phyloP scores from a whole-genome alignment of 371 early-diverging fungal species.

The Batkoa obscura region DNA sequence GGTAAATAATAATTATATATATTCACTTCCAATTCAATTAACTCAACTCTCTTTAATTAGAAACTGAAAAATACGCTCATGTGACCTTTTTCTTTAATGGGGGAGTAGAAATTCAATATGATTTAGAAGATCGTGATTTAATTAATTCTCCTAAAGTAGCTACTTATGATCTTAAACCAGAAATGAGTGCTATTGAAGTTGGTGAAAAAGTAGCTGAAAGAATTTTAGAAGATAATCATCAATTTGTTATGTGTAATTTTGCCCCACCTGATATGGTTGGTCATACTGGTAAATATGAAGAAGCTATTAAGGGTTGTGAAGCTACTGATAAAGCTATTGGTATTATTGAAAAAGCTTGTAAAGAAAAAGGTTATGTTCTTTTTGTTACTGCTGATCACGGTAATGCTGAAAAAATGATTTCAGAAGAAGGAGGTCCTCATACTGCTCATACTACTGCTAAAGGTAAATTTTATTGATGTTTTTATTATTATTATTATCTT shows the following conservation, averaged over 20 bases:
- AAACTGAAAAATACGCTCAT: slow-evolving; percentile 99
- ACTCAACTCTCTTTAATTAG: slow-evolving; percentile 18
- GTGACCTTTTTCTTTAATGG: slow-evolving; percentile 99
- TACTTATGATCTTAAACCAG: slow-evolving; percentile 92
- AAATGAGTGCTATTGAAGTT: slow-evolving; percentile 84
- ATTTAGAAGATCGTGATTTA: slow-evolving; percentile 75
- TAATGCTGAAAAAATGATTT: slow-evolving; percentile 98
- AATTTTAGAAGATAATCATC: slow-evolving; percentile 54
- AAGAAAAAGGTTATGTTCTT: slow-evolving; percentile 70
- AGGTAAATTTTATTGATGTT: slow-evolving; percentile 8
- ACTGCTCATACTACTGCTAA: slow-evolving; percentile 89
- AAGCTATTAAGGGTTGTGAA: slow-evolving; percentile 81
- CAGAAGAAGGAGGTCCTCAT: slow-evolving; percentile 68
- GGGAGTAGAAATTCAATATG: slow-evolving; percentile 79
- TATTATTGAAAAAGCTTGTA: slow-evolving; percentile 80
- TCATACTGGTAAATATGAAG: slow-evolving; percentile 95
- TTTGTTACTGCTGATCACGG: slow-evolving; percentile 99
- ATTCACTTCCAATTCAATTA: not conserved
- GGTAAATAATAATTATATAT: slow-evolving; percentile 7
- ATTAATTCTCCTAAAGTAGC: slow-evolving; percentile 89
- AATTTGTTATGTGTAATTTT: slow-evolving; percentile 98
- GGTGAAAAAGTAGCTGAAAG: slow-evolving; percentile 79
- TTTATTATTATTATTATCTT: not conserved
- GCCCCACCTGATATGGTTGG: slow-evolving; percentile 99
- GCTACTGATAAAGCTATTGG: slow-evolving; percentile 93